Percentiles rank a stretch among this genome's conserved stretches.
Evolutionary conservation across 768 basidiomycete genomes (phyloP).

Genomic region (Hydnomerulius pinastri): DNA sequence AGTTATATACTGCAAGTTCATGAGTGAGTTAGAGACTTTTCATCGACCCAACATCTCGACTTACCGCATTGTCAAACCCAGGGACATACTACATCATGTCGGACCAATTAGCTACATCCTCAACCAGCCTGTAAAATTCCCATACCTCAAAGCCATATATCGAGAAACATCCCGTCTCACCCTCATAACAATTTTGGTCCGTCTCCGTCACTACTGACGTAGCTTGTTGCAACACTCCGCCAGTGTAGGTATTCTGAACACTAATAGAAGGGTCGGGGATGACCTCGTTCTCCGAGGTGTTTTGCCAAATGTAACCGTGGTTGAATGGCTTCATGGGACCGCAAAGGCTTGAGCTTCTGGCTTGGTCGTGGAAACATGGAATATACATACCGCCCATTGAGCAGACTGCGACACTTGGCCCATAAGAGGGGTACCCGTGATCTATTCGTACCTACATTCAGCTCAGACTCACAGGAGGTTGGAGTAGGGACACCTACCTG

Average conservation of each 20-base stretch:
- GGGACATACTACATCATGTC: constrained; percentile 26
- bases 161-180: constrained; percentile 59
- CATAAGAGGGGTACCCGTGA: constrained; percentile 43
- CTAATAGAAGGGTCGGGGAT: constrained; percentile 59
- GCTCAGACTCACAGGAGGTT: constrained; percentile 6
- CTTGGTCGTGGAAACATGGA: constrained; percentile 3
- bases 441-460: constrained; percentile 39
- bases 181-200: constrained; percentile 70
- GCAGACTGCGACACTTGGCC: constrained; percentile 81
- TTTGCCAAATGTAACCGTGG: constrained; percentile 66
- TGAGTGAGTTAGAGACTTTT: not conserved
- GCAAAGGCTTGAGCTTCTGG: not conserved
- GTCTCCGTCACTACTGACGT: constrained; percentile 73
- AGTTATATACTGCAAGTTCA: constrained; percentile 65
- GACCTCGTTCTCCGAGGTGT: constrained; percentile 58
- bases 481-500: constrained; percentile 39
- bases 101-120: not conserved
- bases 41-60: constrained; percentile 20
- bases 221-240: constrained; percentile 75
- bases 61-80: constrained; percentile 68
- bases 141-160: constrained; percentile 79
- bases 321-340: constrained; percentile 63
- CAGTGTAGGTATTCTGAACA: constrained; percentile 62
- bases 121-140: not conserved
- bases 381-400: constrained; percentile 71